A percentile compares a stretch with the other conserved stretches of the same genome.
phyloP scores from a whole-genome alignment of 2,329 filamentous ascomycete species.

The Stagonosporopsis chrysanthemi region DNA sequence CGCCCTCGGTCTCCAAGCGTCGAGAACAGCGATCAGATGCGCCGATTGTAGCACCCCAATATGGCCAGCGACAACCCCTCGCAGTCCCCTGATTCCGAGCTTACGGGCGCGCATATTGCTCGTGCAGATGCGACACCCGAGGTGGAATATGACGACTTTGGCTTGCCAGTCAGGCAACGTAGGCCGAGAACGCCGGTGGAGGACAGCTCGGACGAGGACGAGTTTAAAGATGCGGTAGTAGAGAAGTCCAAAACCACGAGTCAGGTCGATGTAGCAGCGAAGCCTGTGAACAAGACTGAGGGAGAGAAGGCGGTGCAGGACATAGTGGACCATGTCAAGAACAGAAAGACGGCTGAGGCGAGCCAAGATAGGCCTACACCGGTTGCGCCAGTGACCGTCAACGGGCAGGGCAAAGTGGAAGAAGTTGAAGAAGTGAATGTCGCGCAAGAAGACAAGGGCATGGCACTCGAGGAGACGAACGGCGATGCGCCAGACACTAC shows the following conservation, averaged over 20 bases:
- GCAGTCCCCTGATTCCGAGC: slow-evolving; percentile 37
- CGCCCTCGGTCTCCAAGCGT: slow-evolving; percentile 1
- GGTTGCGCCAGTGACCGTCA: background rate
- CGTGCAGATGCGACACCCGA: slow-evolving; percentile 23
- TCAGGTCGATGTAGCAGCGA: slow-evolving; percentile 11
- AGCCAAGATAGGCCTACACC: background rate
- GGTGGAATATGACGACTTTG: slow-evolving; percentile 73
- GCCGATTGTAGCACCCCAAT: slow-evolving; percentile 26
- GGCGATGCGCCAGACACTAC: background rate
- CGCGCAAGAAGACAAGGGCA: background rate
- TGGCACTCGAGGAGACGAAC: slow-evolving; percentile 8
- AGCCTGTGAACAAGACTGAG: slow-evolving; percentile 8
- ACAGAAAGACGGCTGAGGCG: slow-evolving; percentile 4
- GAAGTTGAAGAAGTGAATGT: slow-evolving; percentile 16
- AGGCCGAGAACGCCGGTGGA: slow-evolving; percentile 37
- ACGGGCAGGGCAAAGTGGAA: slow-evolving; percentile 9
- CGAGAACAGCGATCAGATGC: slow-evolving; percentile 5
- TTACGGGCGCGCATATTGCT: slow-evolving; percentile 25
- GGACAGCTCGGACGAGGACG: slow-evolving; percentile 39
- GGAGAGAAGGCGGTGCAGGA: slow-evolving; percentile 35
- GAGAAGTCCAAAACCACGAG: background rate
- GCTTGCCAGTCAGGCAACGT: slow-evolving; percentile 67
- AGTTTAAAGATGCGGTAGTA: slow-evolving; percentile 40
- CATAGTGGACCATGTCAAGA: slow-evolving; percentile 22
- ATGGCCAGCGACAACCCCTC: slow-evolving; percentile 41